Evolutionary conservation across 2,329 filamentous ascomycete species (phyloP).

Genomic region (Trichoderma pleuroti): DNA sequence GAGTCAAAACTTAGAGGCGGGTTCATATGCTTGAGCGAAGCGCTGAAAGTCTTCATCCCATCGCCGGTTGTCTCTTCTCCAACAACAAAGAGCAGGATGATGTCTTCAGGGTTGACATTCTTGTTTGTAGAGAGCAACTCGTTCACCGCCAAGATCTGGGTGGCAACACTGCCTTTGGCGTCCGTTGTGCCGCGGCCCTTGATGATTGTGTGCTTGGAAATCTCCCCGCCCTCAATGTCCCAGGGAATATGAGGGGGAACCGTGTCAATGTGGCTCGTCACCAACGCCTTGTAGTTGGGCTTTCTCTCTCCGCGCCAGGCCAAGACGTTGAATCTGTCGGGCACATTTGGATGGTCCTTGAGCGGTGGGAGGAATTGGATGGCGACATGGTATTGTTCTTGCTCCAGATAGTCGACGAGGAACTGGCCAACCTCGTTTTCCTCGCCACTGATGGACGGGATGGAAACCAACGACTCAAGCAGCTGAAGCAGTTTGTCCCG

Average conservation of each 20-base stretch:
- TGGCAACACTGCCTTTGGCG: conserved; percentile 66
- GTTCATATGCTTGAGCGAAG: conserved; percentile 31
- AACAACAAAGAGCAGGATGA: conserved; percentile 66
- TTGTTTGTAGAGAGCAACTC: conserved; percentile 44
- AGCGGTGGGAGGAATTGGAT: conserved; percentile 39
- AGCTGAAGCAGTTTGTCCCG: conserved; percentile 61
- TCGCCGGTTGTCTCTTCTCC: conserved; percentile 79
- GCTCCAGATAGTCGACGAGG: conserved; percentile 62
- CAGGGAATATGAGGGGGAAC: conserved; percentile 73
- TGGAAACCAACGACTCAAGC: conserved; percentile 71
- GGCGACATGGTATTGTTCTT: conserved; percentile 42
- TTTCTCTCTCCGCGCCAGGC: conserved; percentile 55
- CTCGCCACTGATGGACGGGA: conserved; percentile 66
- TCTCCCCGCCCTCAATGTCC: conserved; percentile 47
- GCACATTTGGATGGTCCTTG: conserved; percentile 29
- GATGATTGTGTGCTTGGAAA: conserved; percentile 51
- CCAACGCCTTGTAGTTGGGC: conserved; percentile 56
- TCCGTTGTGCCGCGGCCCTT: conserved; percentile 72
- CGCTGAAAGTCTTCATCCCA: conserved; percentile 66
- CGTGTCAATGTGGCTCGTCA: conserved; percentile 79
- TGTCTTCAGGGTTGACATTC: conserved; percentile 45
- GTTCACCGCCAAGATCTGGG: conserved; percentile 67
- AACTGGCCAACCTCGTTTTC: conserved; percentile 67
- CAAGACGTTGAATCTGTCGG: conserved; percentile 65
- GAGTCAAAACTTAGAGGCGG: conserved; percentile 50